A percentile compares a stretch with the other conserved stretches of the same genome.
phyloP scores from a whole-genome alignment of 169 alveolate genomes.

The Plasmodium gallinaceum region DNA sequence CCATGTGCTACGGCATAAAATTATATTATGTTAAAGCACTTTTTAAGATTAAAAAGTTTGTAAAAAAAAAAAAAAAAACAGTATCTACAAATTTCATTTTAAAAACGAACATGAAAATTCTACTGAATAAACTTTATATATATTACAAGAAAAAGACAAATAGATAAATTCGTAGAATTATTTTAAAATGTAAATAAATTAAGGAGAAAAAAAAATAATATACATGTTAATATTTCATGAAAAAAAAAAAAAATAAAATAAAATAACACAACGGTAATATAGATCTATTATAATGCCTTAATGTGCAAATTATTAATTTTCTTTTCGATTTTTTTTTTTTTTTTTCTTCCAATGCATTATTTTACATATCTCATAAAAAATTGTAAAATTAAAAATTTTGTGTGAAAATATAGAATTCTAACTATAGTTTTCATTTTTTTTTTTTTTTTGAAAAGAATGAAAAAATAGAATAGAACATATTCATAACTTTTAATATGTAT shows the following conservation, averaged over 20 bases:
- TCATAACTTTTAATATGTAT: background rate
- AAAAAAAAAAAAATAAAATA: background rate
- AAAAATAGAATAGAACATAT: too few relatives aligned
- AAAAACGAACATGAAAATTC: constrained; percentile 17
- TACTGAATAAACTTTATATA: constrained; percentile 2
- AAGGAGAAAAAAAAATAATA: background rate
- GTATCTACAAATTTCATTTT: constrained; percentile 22
- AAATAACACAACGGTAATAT: background rate
- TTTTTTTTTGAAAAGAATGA: too few relatives aligned
- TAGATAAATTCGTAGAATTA: background rate
- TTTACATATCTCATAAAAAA: too few relatives aligned
- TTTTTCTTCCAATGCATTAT: too few relatives aligned
- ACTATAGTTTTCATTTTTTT: too few relatives aligned
- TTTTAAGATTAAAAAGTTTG: background rate
- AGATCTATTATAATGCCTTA: background rate
- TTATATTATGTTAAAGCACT: background rate
- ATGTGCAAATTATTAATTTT: background rate
- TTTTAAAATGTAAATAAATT: background rate
- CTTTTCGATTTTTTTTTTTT: too few relatives aligned
- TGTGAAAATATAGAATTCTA: too few relatives aligned
- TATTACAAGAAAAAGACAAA: constrained; percentile 5
- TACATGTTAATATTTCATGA: background rate
- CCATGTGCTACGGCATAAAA: background rate
- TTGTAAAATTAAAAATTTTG: too few relatives aligned
- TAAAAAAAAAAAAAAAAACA: constrained; percentile 26